Base-by-base conservation (phyloP, 495 filamentous ascomycete species). In the Umbilicaria muhlenbergii region DNA sequence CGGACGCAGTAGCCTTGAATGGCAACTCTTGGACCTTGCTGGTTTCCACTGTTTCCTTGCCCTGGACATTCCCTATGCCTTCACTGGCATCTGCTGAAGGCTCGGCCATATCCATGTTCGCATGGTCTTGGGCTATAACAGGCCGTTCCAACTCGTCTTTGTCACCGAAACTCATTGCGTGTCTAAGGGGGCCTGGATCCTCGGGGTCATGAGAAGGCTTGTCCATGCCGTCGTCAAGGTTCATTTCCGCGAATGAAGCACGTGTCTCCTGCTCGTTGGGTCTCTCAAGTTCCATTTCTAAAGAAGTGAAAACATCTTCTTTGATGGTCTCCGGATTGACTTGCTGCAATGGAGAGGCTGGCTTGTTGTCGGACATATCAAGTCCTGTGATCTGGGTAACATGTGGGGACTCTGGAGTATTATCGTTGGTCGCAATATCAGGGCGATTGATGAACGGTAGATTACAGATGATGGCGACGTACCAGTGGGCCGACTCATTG, bases 391-490 rank as follows among this genome's bases (percentile, higher is more conserved):
- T 28, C 24, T 28, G 24, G 24, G 24, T 1, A 24, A n/a, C 6
- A 16, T 40, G 7, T n/a, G 8, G 14, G n/a, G 5, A 18, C 15
- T 5, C 15, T 18, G 19, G 15, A 24, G 38, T 6, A 1, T 17
- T 5, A 17, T 17, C 15, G n/a, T 17, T 40, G 3, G 19, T 42
- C 33, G 35, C 38, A 28, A 57, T 43, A 18, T 53, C 11, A 51
- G 48, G 21, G 48, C 55, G 66, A 50, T 56, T 56, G 41, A 62
- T 72, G 50, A 43, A 71, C 63, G 46, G 79, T 3, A 89, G 70
- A 53, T 96, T 94, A 74, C 85, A 94, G 31, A 96, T 94, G 44
- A 98, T 87, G 11, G 86, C 91, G 53, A 95, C 63, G 62, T 91
- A 96, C 91, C 91, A 98, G 57, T 98, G 91, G 15, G 64, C 63